Base-by-base conservation (phyloP, 495 filamentous ascomycete genomes). In the Annulohypoxylon maeteangense region DNA sequence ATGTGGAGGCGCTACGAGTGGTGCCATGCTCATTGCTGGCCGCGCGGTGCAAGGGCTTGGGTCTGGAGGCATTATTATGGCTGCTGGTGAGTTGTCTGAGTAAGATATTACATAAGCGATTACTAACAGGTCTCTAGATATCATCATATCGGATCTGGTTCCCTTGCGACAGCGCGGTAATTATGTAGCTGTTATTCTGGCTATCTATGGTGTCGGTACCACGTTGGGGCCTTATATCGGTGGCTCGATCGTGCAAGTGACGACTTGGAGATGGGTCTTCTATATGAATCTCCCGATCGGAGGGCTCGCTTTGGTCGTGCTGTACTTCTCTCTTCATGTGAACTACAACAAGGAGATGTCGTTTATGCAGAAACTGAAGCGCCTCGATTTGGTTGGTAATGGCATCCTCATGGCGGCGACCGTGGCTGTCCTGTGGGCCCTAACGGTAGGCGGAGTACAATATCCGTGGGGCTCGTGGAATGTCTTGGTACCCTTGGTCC, bases 41-140 rank as follows among this genome's bases (percentile, higher is more conserved):
- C 81, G 92, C 73, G 88, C 89, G 0, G 81, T 95, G 34, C 92
- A 95, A 74, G 92, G 92, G 57, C 79, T 89, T 12, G 92, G 92
- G 8, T 89, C 89, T 34, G 92, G 91, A 64, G 92, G 92, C 1
- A 84, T 93, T 34, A 84, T 93, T 12, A 87, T 90, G 8, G 76
- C 94, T 66, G 87, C n/a, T 42, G 38, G 62, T 65, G 22, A 23
- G 40, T 36, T 4, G 29, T 7, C 25, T 3, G 11, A 22, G 27
- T 4, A 34, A 2, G 3, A 32, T 7, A 34, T 34, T 11, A 22
- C 31, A 55, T 36, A 36, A 36, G 8, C 14, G 12, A 29, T 5
- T 3, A 36, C 51, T 55, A 1, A 55, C 18, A 34, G 27, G 25
- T 36, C 22, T 34, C 22, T 90, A 27, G 93, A 94, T 70, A 92